Evolutionary conservation across 805 yeast species (phyloP).

Genomic region (Saturnispora gosingensis): DNA sequence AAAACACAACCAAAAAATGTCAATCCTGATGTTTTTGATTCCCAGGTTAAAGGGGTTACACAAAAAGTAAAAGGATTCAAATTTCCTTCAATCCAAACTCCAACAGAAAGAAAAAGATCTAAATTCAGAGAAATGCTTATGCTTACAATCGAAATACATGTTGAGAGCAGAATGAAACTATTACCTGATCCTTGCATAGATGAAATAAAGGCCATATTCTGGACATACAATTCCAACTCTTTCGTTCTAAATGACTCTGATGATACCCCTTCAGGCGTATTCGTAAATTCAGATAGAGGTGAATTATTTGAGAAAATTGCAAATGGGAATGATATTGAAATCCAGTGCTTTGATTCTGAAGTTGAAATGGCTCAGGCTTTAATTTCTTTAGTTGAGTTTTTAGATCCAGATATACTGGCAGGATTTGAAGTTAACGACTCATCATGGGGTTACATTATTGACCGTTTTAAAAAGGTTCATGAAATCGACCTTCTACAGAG

Average conservation of each 20-base stretch:
- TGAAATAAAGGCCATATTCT: conserved; percentile 49
- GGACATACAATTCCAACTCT: conserved; percentile 45
- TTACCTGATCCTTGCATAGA: conserved; percentile 63
- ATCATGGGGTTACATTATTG: conserved; percentile 88
- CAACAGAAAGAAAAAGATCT: conserved; percentile 28
- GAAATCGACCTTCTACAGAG: conserved; percentile 47
- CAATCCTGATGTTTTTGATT: conserved; percentile 19
- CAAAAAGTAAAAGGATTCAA: conserved; percentile 33
- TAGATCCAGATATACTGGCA: conserved; percentile 81
- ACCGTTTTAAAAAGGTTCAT: conserved; percentile 40
- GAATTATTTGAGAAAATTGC: background rate
- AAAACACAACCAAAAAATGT: background rate
- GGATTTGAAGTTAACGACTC: conserved; percentile 75
- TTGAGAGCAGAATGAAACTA: conserved; percentile 38
- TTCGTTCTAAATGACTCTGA: conserved; percentile 26
- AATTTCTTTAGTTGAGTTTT: conserved; percentile 41
- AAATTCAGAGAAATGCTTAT: conserved; percentile 40
- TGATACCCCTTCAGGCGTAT: conserved; percentile 29
- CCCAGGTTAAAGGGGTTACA: conserved; percentile 46
- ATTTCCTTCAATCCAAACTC: conserved; percentile 25
- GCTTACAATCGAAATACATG: conserved; percentile 63
- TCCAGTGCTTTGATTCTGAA: conserved; percentile 44
- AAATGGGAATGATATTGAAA: conserved; percentile 16
- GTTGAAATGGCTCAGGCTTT: conserved; percentile 47
- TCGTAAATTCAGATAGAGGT: conserved; percentile 13